A percentile compares a stretch with the other conserved stretches of the same genome.
Conservation (phyloP, 768 basidiomycete species). For the Hydnum rufescens region DNA sequence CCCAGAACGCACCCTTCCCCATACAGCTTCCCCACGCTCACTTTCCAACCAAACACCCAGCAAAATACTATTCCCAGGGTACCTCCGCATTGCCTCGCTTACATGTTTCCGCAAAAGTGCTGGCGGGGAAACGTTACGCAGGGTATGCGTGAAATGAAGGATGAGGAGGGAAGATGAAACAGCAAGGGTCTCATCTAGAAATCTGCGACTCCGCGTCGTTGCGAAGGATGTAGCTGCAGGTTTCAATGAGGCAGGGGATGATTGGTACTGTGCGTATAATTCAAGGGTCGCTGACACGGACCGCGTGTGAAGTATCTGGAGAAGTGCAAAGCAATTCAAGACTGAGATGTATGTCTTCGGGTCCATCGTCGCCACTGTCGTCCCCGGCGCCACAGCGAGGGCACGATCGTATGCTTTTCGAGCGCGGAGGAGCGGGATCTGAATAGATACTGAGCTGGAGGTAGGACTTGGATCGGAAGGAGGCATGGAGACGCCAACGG, state of each 20-base stretch:
- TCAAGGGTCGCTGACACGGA: background rate
- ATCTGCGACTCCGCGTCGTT: background rate
- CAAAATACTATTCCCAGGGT: slow-evolving; percentile 5
- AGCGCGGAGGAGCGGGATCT: background rate
- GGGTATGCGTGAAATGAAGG: slow-evolving; percentile 4
- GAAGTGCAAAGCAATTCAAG: background rate
- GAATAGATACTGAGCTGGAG: background rate
- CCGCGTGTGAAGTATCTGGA: background rate
- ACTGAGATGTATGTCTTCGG: background rate
- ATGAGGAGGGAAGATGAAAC: slow-evolving; percentile 1
- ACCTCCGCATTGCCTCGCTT: background rate
- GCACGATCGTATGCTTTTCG: background rate
- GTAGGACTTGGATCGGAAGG: background rate
- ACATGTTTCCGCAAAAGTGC: slow-evolving; percentile 5
- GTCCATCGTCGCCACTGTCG: background rate
- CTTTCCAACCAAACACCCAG: slow-evolving; percentile 10
- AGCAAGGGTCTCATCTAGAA: slow-evolving; percentile 3
- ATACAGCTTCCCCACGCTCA: slow-evolving; percentile 9
- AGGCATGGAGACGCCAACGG: background rate
- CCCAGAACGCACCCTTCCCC: slow-evolving; percentile 6
- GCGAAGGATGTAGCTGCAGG: no score
- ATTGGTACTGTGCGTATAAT: background rate
- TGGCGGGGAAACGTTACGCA: slow-evolving; percentile 6
- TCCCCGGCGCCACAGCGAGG: background rate
- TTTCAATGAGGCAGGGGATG: background rate